phyloP scores from a whole-genome alignment of 441 rosid species.

The Eugenia klotzschiana region DNA sequence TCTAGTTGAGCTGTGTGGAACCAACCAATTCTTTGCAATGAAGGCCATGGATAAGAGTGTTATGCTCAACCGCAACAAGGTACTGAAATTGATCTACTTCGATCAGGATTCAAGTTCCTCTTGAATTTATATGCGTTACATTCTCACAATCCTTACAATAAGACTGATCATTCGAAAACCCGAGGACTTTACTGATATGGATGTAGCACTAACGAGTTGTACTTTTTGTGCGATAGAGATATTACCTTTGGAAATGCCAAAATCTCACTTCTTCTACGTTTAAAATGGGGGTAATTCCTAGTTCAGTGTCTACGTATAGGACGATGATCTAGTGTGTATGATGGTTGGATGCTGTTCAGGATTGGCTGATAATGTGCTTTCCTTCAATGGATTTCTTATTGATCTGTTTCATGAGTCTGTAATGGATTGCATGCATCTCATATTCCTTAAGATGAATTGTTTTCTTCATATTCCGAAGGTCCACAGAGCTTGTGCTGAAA shows the following conservation, averaged over 20 bases:
- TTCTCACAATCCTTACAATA: not conserved
- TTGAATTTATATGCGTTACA: not conserved
- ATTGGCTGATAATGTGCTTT: not conserved
- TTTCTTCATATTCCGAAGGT: slow-evolving; percentile 31
- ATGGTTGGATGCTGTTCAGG: not conserved
- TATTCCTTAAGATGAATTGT: not conserved
- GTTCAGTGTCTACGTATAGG: not conserved
- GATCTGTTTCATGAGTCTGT: not conserved
- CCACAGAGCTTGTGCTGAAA: slow-evolving; percentile 94
- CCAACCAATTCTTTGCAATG: slow-evolving; percentile 68
- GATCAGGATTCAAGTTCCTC: not conserved
- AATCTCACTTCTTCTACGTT: not conserved
- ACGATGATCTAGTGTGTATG: not conserved
- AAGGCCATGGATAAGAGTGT: slow-evolving; percentile 87
- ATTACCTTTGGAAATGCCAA: not conserved
- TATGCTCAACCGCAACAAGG: slow-evolving; percentile 95
- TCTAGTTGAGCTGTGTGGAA: slow-evolving; percentile 78
- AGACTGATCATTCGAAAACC: not conserved
- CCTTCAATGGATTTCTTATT: not conserved
- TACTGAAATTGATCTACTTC: slow-evolving; percentile 6
- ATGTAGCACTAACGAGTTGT: not conserved
- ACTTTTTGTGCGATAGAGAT: not conserved
- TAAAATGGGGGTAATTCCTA: not conserved
- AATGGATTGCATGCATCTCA: not conserved
- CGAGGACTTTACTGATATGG: not conserved